These are phyloP conservation scores for Aspergillus ochraceoroseus DNA, from an alignment of 2,329 filamentous ascomycete species.

Conservation along the genomic window DNA sequence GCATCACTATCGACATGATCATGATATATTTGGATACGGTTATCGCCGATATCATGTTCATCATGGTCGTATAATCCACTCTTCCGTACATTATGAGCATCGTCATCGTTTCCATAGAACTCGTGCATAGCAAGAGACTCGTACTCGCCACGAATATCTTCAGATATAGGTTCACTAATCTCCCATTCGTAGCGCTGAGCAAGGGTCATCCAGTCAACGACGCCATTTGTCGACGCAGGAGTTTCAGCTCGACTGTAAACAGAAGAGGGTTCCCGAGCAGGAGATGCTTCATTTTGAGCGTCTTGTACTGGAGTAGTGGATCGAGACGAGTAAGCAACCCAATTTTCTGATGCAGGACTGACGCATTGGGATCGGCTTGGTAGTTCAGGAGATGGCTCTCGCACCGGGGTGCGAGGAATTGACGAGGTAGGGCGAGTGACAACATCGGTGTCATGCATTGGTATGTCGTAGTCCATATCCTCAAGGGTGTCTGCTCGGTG, in stretches of 20 bases:
- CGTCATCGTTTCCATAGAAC: conserved; percentile 32
- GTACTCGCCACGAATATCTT: conserved; percentile 38
- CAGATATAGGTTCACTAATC: conserved; percentile 29
- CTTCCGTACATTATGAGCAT: conserved; percentile 20
- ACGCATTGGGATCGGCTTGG: conserved; percentile 32
- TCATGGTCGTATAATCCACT: conserved; percentile 29
- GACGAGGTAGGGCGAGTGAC: conserved; percentile 32
- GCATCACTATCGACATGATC: conserved; percentile 32
- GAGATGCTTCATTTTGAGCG: conserved; percentile 19
- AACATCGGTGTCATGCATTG: conserved; percentile 28
- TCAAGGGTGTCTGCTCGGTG: conserved; percentile 28
- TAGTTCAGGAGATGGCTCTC: conserved; percentile 27
- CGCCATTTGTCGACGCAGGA: conserved; percentile 24
- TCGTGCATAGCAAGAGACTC: conserved; percentile 35
- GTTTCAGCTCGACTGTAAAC: conserved; percentile 31
- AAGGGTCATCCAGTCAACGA: conserved; percentile 35
- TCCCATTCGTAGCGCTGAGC: conserved; percentile 29
- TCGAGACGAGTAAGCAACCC: conserved; percentile 39
- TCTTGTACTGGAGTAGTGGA: conserved; percentile 30
- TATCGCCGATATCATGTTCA: conserved; percentile 37
- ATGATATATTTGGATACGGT: conserved; percentile 33
- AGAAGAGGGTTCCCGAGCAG: conserved; percentile 33
- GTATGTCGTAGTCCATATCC: conserved; percentile 25
- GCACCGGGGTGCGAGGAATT: conserved; percentile 28
- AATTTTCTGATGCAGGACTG: conserved; percentile 41